Evolutionary conservation across 2,329 filamentous ascomycete species (phyloP), one percentile per base, ranked within the genome.

Genomic region (Penicillium sp.): DNA sequence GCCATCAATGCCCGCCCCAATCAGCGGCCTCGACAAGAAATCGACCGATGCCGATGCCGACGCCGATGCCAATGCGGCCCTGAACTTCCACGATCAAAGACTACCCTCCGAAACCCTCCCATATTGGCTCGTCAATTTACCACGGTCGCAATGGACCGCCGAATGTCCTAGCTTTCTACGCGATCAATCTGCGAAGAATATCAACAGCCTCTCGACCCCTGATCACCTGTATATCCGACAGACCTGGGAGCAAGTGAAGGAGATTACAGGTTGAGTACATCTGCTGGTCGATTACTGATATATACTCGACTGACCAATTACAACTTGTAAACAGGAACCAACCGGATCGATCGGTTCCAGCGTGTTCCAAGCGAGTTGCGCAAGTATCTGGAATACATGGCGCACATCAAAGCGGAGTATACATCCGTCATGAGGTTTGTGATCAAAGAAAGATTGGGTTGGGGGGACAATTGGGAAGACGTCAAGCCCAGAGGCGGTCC

Each of bases 61-160:
- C 45, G 37, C 55, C 31, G 49, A 50, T 29, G 45, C 48, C 11
- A 16, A 29, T 14, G 56, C 64, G 10, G 56, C 55, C 8, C 51
- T 43, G 5, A 51, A 59, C 26, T 49, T 64, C 9, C 49, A 60
- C 3, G 34, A 64, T 3, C 45, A 52, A 24, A 53, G 24, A 32
- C 22, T 62, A 34, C 49, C 53, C 11, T 32, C 57, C 22, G 61
- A 64, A 38, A 57, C 59, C 5, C 61, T 81, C 24, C 87, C 88
- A 0, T 96, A 88, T 78, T 96, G 92, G 92, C 88, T 93, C 60
- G 81, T 89, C 73, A 96, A 96, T 72, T 77, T 95, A 16, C 85
- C 89, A 0, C 74, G 77, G 35, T 71, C 79, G 26, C 75, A 87
- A 60, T 84, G 87, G 70, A 85, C 86, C 0, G 65, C 74, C 2